A percentile compares a stretch with the other conserved stretches of the same genome.
Conservation (phyloP, 345 rosid species). For the Heritiera fomes region DNA sequence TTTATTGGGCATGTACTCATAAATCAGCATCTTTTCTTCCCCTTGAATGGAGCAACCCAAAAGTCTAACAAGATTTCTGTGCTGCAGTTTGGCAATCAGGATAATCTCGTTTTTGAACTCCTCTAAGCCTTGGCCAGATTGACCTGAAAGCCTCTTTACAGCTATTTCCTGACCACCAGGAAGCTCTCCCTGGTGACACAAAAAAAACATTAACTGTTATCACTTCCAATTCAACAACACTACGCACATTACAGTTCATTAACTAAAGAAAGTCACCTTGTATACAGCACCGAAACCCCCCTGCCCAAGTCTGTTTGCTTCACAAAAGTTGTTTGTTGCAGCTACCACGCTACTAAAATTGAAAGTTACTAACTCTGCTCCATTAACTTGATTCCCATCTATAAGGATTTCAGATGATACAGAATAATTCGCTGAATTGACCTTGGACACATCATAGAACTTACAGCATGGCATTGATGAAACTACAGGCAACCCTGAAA, state of each 20-base stretch:
- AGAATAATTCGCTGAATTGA: conserved; percentile 47
- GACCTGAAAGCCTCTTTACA: conserved; percentile 58
- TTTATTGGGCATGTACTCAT: conserved; percentile 72
- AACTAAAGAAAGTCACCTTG: conserved; percentile 45
- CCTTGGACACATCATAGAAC: conserved; percentile 27
- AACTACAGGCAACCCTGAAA: conserved; percentile 33
- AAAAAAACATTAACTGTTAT: conserved; percentile 19
- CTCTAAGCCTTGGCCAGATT: conserved; percentile 58
- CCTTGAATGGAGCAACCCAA: conserved; percentile 66
- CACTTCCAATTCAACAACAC: neutral
- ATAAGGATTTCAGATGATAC: conserved; percentile 37
- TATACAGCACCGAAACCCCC: conserved; percentile 89
- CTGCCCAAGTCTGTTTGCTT: conserved; percentile 69
- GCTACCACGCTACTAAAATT: conserved; percentile 42
- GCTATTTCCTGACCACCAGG: conserved; percentile 69
- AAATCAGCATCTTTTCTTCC: conserved; percentile 64
- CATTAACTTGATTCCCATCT: conserved; percentile 51
- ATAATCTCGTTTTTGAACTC: conserved; percentile 65
- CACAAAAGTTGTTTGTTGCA: conserved; percentile 64
- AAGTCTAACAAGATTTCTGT: conserved; percentile 67
- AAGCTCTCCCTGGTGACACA: conserved; percentile 54
- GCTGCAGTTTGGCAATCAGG: conserved; percentile 61
- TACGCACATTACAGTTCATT: neutral
- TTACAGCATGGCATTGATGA: conserved; percentile 31
- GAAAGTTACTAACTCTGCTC: conserved; percentile 56